phyloP scores from a whole-genome alignment of 495 filamentous ascomycete genomes.

The Jackrogersella minutella region DNA sequence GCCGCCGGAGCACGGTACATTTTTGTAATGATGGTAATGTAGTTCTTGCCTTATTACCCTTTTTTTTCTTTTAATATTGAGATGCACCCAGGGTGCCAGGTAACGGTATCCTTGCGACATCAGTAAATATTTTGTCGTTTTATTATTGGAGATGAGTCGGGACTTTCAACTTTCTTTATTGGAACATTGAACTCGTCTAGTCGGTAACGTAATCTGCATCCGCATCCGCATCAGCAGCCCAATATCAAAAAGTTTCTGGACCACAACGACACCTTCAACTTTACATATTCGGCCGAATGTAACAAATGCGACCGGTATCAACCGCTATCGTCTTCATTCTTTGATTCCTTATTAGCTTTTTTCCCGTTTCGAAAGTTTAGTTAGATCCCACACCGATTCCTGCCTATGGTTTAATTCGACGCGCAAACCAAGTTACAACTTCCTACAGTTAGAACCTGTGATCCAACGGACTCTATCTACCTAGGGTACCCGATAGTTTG shows the following conservation, averaged over 20 bases:
- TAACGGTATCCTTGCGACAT: constrained; percentile 5
- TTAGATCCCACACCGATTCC: background rate
- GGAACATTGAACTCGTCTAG: constrained; percentile 12
- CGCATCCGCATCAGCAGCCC: constrained; percentile 15
- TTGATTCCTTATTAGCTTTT: background rate
- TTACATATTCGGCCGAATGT: background rate
- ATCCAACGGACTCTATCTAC: constrained; percentile 2
- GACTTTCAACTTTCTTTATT: background rate
- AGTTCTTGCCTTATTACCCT: background rate
- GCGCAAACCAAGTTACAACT: background rate
- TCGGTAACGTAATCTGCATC: constrained; percentile 1
- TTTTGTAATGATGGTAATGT: background rate
- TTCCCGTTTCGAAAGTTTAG: background rate
- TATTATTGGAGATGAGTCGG: constrained; percentile 26
- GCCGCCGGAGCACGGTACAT: background rate
- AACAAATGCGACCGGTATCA: background rate
- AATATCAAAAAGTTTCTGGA: constrained; percentile 19
- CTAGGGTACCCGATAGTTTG: no score
- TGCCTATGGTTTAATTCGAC: constrained; percentile 19
- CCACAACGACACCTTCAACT: constrained; percentile 11
- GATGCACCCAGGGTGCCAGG: background rate
- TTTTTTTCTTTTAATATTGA: background rate
- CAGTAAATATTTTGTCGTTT: constrained; percentile 3
- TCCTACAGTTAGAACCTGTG: background rate
- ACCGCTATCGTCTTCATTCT: background rate